These are phyloP conservation scores for Echeveria elegans DNA, from an alignment of 164 flowering plant genomes.

Conservation along the genomic window DNA sequence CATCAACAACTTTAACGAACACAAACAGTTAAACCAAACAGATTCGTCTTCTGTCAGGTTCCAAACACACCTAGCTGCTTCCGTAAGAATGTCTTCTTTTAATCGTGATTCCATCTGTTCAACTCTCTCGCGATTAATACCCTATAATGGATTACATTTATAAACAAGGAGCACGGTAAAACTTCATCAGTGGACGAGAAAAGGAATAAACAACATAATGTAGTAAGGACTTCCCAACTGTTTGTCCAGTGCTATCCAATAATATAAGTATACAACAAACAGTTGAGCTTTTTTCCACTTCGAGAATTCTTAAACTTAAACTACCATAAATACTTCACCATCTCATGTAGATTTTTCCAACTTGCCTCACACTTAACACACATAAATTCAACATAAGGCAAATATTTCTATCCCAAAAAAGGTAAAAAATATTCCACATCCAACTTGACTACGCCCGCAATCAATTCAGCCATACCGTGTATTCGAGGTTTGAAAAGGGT, in stretches of 20 bases:
- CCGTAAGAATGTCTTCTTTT: slow-evolving; percentile 73
- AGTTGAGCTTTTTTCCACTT: background rate
- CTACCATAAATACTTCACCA: background rate
- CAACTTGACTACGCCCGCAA: background rate
- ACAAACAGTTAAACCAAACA: background rate
- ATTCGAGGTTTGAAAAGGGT: slow-evolving; percentile 94
- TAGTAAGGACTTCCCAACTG: background rate
- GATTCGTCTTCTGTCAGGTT: background rate
- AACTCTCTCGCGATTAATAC: slow-evolving; percentile 83
- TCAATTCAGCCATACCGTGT: slow-evolving; percentile 55
- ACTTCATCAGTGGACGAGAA: background rate
- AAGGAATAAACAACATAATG: background rate
- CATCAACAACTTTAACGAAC: slow-evolving; percentile 1
- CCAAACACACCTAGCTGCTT: slow-evolving; percentile 64
- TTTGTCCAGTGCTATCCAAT: background rate
- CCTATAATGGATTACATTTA: slow-evolving; percentile 29
- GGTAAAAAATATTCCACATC: background rate
- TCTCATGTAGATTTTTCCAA: background rate
- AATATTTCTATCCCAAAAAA: background rate
- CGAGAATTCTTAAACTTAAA: background rate
- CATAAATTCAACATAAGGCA: background rate
- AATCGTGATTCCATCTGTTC: slow-evolving; percentile 95
- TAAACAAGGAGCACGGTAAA: background rate
- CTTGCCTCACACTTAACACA: background rate
- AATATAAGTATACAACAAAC: background rate